These are phyloP conservation scores for Albugo laibachii DNA, from an alignment of 352 stramenopile species.

Conservation along the genomic window DNA sequence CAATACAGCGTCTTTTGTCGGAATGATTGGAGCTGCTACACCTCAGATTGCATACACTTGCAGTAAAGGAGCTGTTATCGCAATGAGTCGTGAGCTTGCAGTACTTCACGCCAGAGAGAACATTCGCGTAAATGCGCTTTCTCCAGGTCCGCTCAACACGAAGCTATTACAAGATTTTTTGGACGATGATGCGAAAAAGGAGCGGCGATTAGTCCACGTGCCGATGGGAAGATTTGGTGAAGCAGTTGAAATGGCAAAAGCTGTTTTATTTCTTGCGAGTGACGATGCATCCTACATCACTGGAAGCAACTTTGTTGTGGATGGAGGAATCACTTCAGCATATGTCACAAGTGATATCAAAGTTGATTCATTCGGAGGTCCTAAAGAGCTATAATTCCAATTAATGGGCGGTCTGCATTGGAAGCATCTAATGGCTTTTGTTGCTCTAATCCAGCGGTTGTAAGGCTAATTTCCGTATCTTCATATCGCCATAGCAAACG, in stretches of 20 bases:
- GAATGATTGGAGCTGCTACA: conserved; percentile 54
- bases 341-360: conserved; percentile 68
- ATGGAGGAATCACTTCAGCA: conserved; percentile 72
- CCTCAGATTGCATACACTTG: conserved; percentile 78
- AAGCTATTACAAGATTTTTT: conserved; percentile 77
- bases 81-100: conserved; percentile 69
- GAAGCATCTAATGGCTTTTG: too few species aligned
- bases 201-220: conserved; percentile 69
- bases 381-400: conserved; percentile 5
- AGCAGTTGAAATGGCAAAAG: conserved; percentile 73
- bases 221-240: conserved; percentile 78
- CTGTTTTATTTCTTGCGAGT: conserved; percentile 68
- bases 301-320: conserved; percentile 69
- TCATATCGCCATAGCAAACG: not conserved
- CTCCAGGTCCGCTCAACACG: conserved; percentile 69
- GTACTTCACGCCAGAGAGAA: conserved; percentile 76
- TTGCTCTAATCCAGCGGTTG: not conserved
- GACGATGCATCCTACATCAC: conserved; percentile 77
- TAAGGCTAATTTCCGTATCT: not conserved
- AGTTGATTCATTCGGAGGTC: conserved; percentile 66
- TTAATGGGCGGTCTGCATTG: too few species aligned
- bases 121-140: conserved; percentile 76
- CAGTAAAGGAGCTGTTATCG: conserved; percentile 74
- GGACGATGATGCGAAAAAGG: conserved; percentile 65
- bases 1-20: conserved; percentile 77